phyloP scores from a whole-genome alignment of 768 basidiomycete genomes.

The Fistulinella prunicolor region DNA sequence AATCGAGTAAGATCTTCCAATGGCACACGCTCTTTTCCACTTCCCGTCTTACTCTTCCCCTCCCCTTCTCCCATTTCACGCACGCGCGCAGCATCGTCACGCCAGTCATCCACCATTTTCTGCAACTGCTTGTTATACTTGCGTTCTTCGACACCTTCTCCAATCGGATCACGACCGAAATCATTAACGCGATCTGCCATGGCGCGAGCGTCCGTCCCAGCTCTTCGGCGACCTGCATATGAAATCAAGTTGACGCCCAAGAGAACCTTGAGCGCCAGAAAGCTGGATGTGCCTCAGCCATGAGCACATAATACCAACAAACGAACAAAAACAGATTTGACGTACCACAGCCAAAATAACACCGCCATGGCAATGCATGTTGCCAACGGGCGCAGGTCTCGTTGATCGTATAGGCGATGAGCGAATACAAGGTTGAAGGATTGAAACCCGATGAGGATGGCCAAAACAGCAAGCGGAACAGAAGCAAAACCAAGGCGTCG shows the following conservation, averaged over 20 bases:
- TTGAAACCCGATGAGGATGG: conserved; percentile 72
- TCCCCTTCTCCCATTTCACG: conserved; percentile 70
- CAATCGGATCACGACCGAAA: conserved; percentile 87
- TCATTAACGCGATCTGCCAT: conserved; percentile 78
- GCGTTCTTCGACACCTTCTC: conserved; percentile 85
- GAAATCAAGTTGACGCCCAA: conserved; percentile 85
- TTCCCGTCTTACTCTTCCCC: conserved; percentile 10
- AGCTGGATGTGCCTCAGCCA: conserved; percentile 38
- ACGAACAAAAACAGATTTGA: conserved; percentile 28
- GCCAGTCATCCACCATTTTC: conserved; percentile 60
- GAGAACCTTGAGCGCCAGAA: conserved; percentile 88
- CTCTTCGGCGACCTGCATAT: conserved; percentile 72
- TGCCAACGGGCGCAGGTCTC: conserved; percentile 43
- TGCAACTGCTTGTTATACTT: conserved; percentile 84
- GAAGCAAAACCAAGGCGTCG: conserved; percentile 93
- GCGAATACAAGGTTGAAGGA: conserved; percentile 61
- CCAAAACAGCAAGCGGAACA: conserved; percentile 84
- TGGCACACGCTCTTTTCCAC: conserved; percentile 51
- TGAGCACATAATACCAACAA: not conserved
- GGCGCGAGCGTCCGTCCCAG: conserved; percentile 75
- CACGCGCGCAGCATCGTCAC: conserved; percentile 64
- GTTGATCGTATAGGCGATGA: conserved; percentile 33
- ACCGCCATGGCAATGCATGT: conserved; percentile 67
- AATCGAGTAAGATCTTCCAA: conserved; percentile 90
- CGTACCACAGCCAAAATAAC: conserved; percentile 84